Conservation (phyloP, 208 protist genomes). For the Trypanosoma cruzi region DNA sequence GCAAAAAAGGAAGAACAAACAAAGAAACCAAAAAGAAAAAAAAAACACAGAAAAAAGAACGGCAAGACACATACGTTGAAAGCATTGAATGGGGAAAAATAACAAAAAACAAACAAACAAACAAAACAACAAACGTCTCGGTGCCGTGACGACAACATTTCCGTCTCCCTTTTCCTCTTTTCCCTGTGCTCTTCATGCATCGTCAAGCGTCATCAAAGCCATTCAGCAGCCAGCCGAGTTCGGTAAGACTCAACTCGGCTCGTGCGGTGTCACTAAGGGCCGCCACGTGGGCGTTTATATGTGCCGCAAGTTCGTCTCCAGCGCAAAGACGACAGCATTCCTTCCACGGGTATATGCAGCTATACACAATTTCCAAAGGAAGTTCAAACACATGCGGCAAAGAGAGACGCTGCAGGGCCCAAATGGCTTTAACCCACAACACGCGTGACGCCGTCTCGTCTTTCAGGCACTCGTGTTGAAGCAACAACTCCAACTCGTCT, state of each 20-base stretch:
- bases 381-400: conserved; percentile 60
- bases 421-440: conserved; percentile 29
- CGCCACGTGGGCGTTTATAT: background rate
- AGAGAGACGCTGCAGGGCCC: conserved; percentile 51
- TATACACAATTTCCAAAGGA: conserved; percentile 48
- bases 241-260: conserved; percentile 21
- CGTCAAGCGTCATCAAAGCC: conserved; percentile 18
- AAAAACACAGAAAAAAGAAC: too few species aligned
- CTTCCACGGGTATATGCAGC: conserved; percentile 7
- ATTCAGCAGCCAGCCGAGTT: conserved; percentile 27
- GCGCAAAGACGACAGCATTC: background rate
- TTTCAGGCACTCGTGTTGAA: conserved; percentile 38
- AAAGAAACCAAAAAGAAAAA: too few species aligned
- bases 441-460: background rate
- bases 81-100: too few species aligned
- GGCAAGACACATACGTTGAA: too few species aligned
- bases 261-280: background rate
- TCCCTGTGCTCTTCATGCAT: background rate
- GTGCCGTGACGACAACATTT: too few species aligned
- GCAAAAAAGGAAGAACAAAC: too few species aligned
- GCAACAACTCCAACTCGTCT: conserved; percentile 51
- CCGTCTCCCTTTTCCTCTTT: background rate
- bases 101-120: too few species aligned
- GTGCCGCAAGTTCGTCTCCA: background rate
- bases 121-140: too few species aligned